Base-by-base conservation (phyloP, 2,329 filamentous ascomycete genomes). In the Pseudophaeomoniella oleicola region DNA sequence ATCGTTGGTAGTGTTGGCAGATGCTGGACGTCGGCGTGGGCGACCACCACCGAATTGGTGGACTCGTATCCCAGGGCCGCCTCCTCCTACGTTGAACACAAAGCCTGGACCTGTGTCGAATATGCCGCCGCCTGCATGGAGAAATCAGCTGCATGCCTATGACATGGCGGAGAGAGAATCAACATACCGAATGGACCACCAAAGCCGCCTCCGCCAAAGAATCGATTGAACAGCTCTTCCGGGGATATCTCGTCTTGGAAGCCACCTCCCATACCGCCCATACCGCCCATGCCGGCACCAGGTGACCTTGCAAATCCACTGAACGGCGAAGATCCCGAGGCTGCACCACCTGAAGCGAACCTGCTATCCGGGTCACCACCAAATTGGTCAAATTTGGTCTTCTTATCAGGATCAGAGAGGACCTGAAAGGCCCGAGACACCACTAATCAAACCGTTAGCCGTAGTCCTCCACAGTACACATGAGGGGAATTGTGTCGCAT, bases 201-300 rank as follows among this genome's bases (percentile, higher is more conserved):
- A 46, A 59, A 52, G 19, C 60, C 60, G 5, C 69, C 78, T 30
- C 82, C 86, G 34, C 84, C 84, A 64, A 98, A 98, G 71, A 98
- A 98, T 44, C 88, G 76, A 54, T 88, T 79, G 63, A 98, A 98
- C 67, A 98, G 74, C 59, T 98, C 90, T 59, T 98, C 90, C 0
- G 90, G 87, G 37, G 82, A 93, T 49, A 98, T 83, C 55, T 96
- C 88, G 42, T 90, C 86, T 38, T 90, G 83, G 60, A 81, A 94
- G 67, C 78, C 77, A 12, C 72, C 68, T 19, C 57, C 66, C 37
- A 56, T 53, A 17, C 65, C 67, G 27, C 66, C 63, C 67, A 78
- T 77, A 12, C 72, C 68, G 19, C 57, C 65, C 37, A 56, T 53
- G 17, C 65, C 68, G 27, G 67, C 63, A 14, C 71, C 67, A 37